Evolutionary conservation across 1,284 basidiomycete genomes (phyloP), one percentile per base, ranked within the genome.

Genomic region (Cryptococcus depauperatus): DNA sequence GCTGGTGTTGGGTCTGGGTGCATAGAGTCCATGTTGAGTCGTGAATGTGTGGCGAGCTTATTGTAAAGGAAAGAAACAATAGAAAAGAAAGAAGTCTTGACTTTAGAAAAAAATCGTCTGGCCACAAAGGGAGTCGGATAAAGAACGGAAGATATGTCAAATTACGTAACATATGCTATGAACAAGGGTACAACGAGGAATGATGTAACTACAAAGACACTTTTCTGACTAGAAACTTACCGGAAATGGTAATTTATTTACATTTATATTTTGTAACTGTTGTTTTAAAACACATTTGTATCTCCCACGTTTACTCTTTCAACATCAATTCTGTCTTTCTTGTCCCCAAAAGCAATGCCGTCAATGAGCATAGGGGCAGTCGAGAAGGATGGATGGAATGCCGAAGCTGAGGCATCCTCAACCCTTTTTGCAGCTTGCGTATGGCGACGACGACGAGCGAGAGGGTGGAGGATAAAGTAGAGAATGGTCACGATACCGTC

Each of bases 381-480:
- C 14, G 39, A 41, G 2, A 14, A 7, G 16, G n/a, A 4, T 29
- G 39, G 4, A 10, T 8, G 18, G 7, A 19, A 23, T 22, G 14
- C 16, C n/a, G n/a, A 4, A 18, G 4, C 4, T 33, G n/a, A n/a
- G 6, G 32, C n/a, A 30, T 16, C 29, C 29, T 30, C 29, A 30
- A 21, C 32, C 33, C 10, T 35, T 38, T 35, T 30, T 28, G 46
- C 41, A 23, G 30, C 46, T 37, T 43, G 40, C 30, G 23, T 22
- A 7, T 53, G 51, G 23, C 73, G 61, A 16, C 72, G 60, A 16
- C 70, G 58, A 44, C 56, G 58, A 0, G 73, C 62, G 1, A 57
- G 41, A 0, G 82, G 82, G 55, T 85, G 84, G 39, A 85, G 74
- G 28, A 84, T 74, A 19, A 77, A 48, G 0, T 80, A 80, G 1